Conservation (phyloP, 2,329 filamentous ascomycete genomes). For the Botrytis sinoallii region DNA sequence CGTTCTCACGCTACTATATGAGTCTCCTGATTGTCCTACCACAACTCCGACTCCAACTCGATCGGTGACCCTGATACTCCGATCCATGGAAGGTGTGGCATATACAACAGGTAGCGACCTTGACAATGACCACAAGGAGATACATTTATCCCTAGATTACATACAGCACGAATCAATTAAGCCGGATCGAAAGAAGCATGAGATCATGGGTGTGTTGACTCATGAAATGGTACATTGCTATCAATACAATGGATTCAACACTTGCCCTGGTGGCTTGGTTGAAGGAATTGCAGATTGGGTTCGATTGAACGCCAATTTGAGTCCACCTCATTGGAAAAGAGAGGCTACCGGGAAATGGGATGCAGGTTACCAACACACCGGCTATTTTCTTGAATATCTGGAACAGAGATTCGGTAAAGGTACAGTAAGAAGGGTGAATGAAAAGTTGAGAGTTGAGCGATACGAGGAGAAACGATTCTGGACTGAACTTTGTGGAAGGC, state of each 20-base stretch:
- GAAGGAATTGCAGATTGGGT: conserved; percentile 96
- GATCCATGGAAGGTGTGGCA: conserved; percentile 78
- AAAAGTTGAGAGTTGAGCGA: conserved; percentile 57
- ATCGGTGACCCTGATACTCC: conserved; percentile 79
- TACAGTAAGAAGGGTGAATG: conserved; percentile 63
- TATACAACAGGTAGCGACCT: conserved; percentile 81
- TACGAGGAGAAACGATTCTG: conserved; percentile 67
- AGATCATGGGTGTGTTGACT: conserved; percentile 79
- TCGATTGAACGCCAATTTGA: conserved; percentile 67
- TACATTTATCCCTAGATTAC: conserved; percentile 81
- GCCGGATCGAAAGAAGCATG: conserved; percentile 47
- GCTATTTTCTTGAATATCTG: conserved; percentile 85
- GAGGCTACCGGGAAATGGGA: conserved; percentile 66
- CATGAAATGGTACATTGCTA: conserved; percentile 96
- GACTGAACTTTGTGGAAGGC: conserved; percentile 63
- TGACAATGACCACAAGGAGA: conserved; percentile 86
- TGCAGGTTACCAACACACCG: conserved; percentile 84
- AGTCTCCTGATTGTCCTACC: conserved; percentile 41
- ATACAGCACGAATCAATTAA: conserved; percentile 49
- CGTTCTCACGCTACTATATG: conserved; percentile 73
- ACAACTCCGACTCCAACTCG: conserved; percentile 60
- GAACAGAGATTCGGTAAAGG: conserved; percentile 63
- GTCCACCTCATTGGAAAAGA: conserved; percentile 79
- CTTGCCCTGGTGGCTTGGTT: conserved; percentile 71
- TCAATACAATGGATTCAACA: conserved; percentile 67